These are phyloP conservation scores for Floccularia luteovirens DNA, from an alignment of 768 basidiomycete species.

Conservation along the genomic window DNA sequence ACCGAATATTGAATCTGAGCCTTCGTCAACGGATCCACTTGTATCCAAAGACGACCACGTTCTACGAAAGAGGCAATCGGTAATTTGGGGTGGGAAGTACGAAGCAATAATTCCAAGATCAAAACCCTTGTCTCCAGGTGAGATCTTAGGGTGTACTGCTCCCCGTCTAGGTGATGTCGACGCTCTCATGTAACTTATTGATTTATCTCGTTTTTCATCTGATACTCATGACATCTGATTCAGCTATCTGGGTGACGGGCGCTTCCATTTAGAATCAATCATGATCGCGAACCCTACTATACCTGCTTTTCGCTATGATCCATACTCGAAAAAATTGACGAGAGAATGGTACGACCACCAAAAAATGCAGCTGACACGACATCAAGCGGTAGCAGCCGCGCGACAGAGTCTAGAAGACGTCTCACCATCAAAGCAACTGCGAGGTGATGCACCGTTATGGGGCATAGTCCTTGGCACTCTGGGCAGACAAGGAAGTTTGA, in stretches of 20 bases:
- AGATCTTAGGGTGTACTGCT: constrained; percentile 95
- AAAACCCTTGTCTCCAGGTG: constrained; percentile 92
- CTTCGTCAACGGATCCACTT: constrained; percentile 7
- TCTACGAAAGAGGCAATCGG: constrained; percentile 6
- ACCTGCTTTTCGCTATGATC: constrained; percentile 96
- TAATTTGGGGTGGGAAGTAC: constrained; percentile 56
- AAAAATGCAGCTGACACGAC: constrained; percentile 75
- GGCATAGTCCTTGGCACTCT: constrained; percentile 92
- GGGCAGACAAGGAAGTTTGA: constrained; percentile 89
- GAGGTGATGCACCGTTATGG: constrained; percentile 47
- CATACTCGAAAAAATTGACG: constrained; percentile 96
- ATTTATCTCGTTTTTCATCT: constrained; percentile 1
- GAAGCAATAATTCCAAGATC: constrained; percentile 74
- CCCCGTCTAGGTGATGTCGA: constrained; percentile 74
- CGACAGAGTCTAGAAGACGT: constrained; percentile 44
- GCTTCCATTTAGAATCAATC: constrained; percentile 96
- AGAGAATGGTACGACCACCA: constrained; percentile 84
- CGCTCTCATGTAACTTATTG: constrained; percentile 72
- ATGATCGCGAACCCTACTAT: constrained; percentile 98
- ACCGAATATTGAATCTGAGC: constrained; percentile 10
- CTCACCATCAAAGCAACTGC: not conserved
- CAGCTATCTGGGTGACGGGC: constrained; percentile 95
- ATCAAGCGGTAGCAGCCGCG: constrained; percentile 71
- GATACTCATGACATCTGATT: constrained; percentile 5
- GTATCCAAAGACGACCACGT: not conserved